Evolutionary conservation across 2,329 filamentous ascomycete species (phyloP), one percentile per base, ranked within the genome.

Genomic region (Endocalyx cinctus): DNA sequence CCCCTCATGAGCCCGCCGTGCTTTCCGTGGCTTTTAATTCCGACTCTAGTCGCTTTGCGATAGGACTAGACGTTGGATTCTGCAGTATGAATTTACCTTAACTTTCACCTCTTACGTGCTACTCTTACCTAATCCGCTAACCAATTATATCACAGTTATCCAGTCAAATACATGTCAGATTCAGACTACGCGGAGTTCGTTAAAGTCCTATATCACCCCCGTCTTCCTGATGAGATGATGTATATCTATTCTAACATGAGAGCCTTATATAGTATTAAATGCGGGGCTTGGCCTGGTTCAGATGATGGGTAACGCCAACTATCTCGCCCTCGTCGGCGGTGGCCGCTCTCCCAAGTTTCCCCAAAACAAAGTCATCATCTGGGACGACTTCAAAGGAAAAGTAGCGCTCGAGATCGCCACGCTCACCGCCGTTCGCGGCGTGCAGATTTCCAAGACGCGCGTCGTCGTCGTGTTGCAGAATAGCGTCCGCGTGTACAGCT

Each of bases 311-410:
- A 84, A 80, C 47, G 81, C 86, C 33, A 89, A 90, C 63, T 94
- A 89, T 58, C 71, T 96, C 22, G 90, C 87, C 17, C 73, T 97
- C 8, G 87, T 96, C 35, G 89, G 89, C 43, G 90, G 90, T 47
- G 88, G 92, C 30, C 84, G 77, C 49, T 79, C 81, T 38, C 87
- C 89, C 33, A 90, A 90, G 53, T 92, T 87, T 50, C 81, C 87
- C 11, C 83, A 84, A 55, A 94, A 89, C 62, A 94, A 94, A 70
- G 86, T 89, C 30, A 80, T 94, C 45, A 85, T 97, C 49, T 97
- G 89, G 89, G 89, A 98, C 58, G 87, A 94, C 51, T 72, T 78
- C 40, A 85, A 84, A 46, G 79, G 83, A 41, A 84, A 82, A 45
- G 62, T 69, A 7, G 79, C 82, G 6, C 72, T 86, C 11, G 83